These are phyloP conservation scores for Arachis hypogaea DNA, from an alignment of 306 rosid genomes.

Conservation along the genomic window DNA sequence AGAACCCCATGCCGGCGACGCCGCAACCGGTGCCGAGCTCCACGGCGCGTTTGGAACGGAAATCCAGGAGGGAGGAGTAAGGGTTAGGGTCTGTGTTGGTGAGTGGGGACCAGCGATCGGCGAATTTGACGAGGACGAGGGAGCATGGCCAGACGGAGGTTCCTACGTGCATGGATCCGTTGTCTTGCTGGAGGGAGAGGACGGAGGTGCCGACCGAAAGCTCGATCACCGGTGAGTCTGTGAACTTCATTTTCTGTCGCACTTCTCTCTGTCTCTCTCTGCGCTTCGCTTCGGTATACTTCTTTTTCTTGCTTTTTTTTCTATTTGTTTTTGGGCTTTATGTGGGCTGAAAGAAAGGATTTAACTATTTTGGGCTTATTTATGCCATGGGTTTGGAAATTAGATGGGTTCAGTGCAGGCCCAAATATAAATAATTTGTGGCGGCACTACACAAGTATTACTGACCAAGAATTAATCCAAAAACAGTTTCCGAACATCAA, in stretches of 20 bases:
- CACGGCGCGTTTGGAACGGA: constrained; percentile 73
- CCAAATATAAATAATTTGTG: background rate
- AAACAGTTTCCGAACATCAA: too few species aligned
- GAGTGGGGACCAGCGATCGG: constrained; percentile 73
- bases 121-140: constrained; percentile 86
- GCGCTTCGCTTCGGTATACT: too few species aligned
- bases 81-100: constrained; percentile 44
- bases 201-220: constrained; percentile 64
- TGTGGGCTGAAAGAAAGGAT: constrained; percentile 3
- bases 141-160: constrained; percentile 98
- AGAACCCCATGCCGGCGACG: constrained; percentile 86
- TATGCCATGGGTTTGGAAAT: background rate
- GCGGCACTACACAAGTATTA: background rate
- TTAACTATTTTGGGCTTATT: background rate
- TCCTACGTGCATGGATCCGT: constrained; percentile 87
- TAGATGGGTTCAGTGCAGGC: background rate
- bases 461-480: too few species aligned
- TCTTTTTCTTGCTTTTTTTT: background rate
- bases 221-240: constrained; percentile 79
- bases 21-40: constrained; percentile 94
- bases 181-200: constrained; percentile 84
- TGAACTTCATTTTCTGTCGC: constrained; percentile 67
- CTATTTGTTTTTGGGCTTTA: background rate
- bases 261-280: background rate
- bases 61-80: constrained; percentile 65